These are phyloP conservation scores for Blumeria hordei DNA, from an alignment of 2,329 filamentous ascomycete species.

Conservation along the genomic window DNA sequence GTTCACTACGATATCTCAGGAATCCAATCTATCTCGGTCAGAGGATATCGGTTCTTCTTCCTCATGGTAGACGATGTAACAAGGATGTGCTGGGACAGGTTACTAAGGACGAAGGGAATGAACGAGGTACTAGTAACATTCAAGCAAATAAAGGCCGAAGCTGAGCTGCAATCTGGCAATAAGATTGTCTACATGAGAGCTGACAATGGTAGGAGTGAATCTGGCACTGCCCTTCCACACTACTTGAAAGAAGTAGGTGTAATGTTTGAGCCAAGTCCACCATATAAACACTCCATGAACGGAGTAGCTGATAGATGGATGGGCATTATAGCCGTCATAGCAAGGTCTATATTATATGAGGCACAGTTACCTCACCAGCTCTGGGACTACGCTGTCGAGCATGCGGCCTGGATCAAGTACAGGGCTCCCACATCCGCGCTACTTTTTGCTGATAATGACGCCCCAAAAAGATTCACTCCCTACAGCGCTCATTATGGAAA, in stretches of 20 bases:
- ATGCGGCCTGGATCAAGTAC: background rate
- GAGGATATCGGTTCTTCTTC: background rate
- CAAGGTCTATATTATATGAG: background rate
- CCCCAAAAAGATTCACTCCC: background rate
- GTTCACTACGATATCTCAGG: background rate
- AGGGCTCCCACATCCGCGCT: background rate
- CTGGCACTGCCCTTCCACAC: background rate
- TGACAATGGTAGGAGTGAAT: background rate
- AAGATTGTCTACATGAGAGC: background rate
- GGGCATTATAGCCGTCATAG: background rate
- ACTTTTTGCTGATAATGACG: background rate
- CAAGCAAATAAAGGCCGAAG: background rate
- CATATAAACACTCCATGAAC: background rate
- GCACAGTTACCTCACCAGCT: background rate
- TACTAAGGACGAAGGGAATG: background rate
- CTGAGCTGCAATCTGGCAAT: background rate
- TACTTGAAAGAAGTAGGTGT: background rate
- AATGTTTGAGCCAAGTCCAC: background rate
- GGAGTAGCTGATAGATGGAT: background rate
- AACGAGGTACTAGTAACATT: background rate
- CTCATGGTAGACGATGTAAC: background rate
- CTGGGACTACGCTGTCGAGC: background rate
- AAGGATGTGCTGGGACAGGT: background rate
- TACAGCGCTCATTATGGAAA: background rate
- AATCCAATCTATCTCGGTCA: background rate